Base-by-base conservation (phyloP, 1,284 basidiomycete genomes). In the Puccinia novopanici region DNA sequence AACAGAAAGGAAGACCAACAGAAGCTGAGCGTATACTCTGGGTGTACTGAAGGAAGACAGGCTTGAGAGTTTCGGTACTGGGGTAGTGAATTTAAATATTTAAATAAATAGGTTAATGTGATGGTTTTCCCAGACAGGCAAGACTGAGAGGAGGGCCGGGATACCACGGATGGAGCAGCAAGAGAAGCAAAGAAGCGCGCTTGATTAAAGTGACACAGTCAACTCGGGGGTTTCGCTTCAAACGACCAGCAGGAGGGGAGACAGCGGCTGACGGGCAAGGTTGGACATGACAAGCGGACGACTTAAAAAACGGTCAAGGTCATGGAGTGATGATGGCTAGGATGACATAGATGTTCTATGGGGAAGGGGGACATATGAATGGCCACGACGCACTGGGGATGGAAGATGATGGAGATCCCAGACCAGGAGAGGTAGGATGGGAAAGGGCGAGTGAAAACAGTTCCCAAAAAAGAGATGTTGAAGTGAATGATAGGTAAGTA, bases 291-390 rank as follows among this genome's bases (percentile, higher is more conserved):
- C 57, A 27, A 30, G 24, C 27, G 59, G 59, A 22, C 37, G 42
- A 17, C 40, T 67, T 45, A 48, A 42, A 74, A 27, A 19, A n/a
- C 34, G 59, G 22, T 15, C 6, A 22, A 19, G 27, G 13, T 34
- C 19, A 73, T 55, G 50, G 42, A n/a, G 19, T 55, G 72, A 74
- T 52, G 17, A 74, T 74, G 54, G 54, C 71, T 34, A 17, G 42
- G 57, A 59, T 42, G 57, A 34, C n/a, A 15, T 67, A 67, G 63
- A 67, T 45, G 15, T 67, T 67, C 63, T 67, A 42, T 65, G 6
- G 37, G 17, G n/a, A 22, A 34, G 8, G 10, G 22, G 55, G 37
- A n/a, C 24, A 19, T 54, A 3, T 45, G 27, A 27, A 73, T 48
- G 34, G 34, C 34, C 34, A 34, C 1, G 34, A 34, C 34, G 34